Conservation (phyloP, 768 basidiomycete genomes). For the Chalciporus chontae region DNA sequence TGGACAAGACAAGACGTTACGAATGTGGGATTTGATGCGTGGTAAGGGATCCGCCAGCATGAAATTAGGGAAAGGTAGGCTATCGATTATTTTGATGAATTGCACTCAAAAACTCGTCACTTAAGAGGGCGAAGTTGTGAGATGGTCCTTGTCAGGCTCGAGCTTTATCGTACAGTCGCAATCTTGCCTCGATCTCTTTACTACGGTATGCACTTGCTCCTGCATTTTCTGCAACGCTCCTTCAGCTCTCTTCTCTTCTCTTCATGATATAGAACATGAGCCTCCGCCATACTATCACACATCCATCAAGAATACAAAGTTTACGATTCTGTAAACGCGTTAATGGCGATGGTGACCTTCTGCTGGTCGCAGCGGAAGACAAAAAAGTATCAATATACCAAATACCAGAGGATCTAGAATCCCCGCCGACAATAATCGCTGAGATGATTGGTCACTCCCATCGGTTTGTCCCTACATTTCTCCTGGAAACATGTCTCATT, state of each 20-base stretch:
- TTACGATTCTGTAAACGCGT: conserved; percentile 68
- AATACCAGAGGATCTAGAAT: conserved; percentile 43
- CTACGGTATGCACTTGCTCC: conserved; percentile 47
- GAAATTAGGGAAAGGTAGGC: conserved; percentile 81
- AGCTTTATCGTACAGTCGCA: conserved; percentile 78
- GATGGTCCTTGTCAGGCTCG: conserved; percentile 78
- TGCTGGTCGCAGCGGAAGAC: conserved; percentile 88
- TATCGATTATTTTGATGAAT: neutral
- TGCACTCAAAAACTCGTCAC: neutral
- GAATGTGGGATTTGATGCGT: conserved; percentile 99
- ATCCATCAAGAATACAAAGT: conserved; percentile 83
- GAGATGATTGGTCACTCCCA: conserved; percentile 79
- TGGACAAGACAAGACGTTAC: conserved; percentile 81
- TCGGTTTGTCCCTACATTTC: conserved; percentile 47
- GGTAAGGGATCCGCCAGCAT: conserved; percentile 87
- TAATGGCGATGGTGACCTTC: conserved; percentile 55
- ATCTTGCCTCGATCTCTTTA: conserved; percentile 77
- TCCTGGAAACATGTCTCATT: neutral
- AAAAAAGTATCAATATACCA: conserved; percentile 81
- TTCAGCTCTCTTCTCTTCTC: neutral
- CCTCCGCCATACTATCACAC: conserved; percentile 65
- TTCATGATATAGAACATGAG: conserved; percentile 63
- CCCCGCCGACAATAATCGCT: conserved; percentile 58
- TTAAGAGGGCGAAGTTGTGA: conserved; percentile 87
- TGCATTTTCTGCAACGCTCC: neutral